Conservation (phyloP, 1,284 basidiomycete species). For the Cryptococcus neoformans region DNA sequence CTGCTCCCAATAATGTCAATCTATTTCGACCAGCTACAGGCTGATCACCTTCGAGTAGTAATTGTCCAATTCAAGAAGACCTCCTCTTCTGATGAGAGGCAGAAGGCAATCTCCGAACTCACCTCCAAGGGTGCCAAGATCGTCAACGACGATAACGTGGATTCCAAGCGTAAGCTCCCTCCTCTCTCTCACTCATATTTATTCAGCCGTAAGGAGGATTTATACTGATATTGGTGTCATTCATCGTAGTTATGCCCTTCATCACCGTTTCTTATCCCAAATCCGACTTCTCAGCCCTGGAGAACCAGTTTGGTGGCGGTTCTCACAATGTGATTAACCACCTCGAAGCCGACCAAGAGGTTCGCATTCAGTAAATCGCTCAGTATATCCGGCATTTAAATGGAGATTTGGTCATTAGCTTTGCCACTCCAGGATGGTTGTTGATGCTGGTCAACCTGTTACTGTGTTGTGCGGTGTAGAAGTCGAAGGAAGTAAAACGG, state of each 20-base stretch:
- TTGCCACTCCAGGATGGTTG: too few species aligned
- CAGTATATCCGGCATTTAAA: too few species aligned
- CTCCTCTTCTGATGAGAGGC: slow-evolving; percentile 30
- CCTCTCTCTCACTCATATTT: neutral
- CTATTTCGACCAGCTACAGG: neutral
- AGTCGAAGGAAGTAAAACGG: too few species aligned
- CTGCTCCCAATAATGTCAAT: neutral
- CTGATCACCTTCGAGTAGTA: slow-evolving; percentile 13
- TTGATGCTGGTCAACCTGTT: too few species aligned
- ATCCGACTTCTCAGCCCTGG: slow-evolving; percentile 27
- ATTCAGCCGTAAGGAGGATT: neutral
- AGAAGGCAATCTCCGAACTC: slow-evolving; percentile 27
- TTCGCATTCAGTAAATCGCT: too few species aligned
- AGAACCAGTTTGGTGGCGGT: slow-evolving; percentile 20
- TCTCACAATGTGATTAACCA: slow-evolving; percentile 7
- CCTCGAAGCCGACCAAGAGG: too few species aligned
- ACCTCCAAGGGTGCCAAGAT: slow-evolving; percentile 30
- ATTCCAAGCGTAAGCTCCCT: slow-evolving; percentile 7
- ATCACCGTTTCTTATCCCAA: slow-evolving; percentile 27
- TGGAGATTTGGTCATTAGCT: too few species aligned
- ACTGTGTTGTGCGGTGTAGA: too few species aligned
- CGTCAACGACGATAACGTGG: slow-evolving; percentile 31
- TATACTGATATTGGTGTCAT: neutral
- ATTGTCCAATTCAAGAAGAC: slow-evolving; percentile 43
- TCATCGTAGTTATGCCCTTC: slow-evolving; percentile 37